These are phyloP conservation scores for Neurospora crassa DNA, from an alignment of 2,329 filamentous ascomycete genomes.

Conservation along the genomic window DNA sequence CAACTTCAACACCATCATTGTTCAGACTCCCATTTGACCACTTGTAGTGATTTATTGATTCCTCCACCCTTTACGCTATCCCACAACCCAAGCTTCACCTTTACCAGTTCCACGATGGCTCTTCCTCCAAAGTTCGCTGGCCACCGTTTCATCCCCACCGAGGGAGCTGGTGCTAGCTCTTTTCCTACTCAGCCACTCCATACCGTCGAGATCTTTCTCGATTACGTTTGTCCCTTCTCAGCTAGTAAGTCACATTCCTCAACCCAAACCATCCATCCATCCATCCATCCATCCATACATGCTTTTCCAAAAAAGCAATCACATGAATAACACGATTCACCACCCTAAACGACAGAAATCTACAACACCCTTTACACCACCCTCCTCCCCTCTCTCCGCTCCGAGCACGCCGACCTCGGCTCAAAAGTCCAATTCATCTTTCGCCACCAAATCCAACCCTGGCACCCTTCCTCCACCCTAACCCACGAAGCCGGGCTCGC, in stretches of 20 bases:
- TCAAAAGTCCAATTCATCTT: constrained; percentile 65
- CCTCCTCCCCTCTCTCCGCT: constrained; percentile 55
- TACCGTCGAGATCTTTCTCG: constrained; percentile 62
- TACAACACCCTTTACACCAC: constrained; percentile 66
- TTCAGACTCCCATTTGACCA: background rate
- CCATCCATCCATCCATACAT: background rate
- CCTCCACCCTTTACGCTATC: background rate
- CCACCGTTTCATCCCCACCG: constrained; percentile 50
- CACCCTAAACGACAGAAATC: constrained; percentile 30
- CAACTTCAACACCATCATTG: background rate
- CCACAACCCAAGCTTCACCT: constrained; percentile 1
- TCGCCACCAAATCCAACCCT: constrained; percentile 86
- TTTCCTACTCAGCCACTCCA: constrained; percentile 37
- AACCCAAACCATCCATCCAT: background rate
- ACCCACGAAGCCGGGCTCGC: constrained; percentile 77
- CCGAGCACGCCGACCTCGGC: constrained; percentile 43
- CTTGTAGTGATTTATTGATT: background rate
- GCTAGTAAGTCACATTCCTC: constrained; percentile 24
- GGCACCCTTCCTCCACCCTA: constrained; percentile 81
- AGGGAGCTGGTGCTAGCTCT: constrained; percentile 23
- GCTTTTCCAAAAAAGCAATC: background rate
- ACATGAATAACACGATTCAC: background rate
- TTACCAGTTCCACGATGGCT: constrained; percentile 44
- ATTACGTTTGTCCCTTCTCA: constrained; percentile 80
- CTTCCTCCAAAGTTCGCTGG: constrained; percentile 69